Evolutionary conservation across 2,329 filamentous ascomycete genomes (phyloP).

Genomic region (Magnaporthiopsis poae): DNA sequence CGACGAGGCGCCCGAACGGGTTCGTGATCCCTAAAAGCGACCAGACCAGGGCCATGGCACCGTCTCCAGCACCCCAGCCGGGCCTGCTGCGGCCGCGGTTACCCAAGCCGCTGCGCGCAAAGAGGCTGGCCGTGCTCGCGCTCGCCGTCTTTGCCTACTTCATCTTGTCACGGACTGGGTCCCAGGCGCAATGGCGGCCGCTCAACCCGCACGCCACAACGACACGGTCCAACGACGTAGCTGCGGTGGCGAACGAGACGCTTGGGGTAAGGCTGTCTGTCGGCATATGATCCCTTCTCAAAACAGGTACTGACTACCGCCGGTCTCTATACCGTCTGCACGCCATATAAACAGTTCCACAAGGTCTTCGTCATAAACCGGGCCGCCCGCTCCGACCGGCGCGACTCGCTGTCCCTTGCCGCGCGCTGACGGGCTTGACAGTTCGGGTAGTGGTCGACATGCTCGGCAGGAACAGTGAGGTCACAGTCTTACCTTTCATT

Average conservation of each 20-base stretch:
- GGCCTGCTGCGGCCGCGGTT: too few relatives aligned
- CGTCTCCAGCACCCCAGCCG: not conserved
- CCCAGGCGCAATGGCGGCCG: not conserved
- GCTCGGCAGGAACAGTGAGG: too few relatives aligned
- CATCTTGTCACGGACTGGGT: not conserved
- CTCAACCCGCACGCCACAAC: not conserved
- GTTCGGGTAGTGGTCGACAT: too few relatives aligned
- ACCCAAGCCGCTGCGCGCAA: not conserved
- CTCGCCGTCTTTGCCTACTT: not conserved
- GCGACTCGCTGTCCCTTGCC: constrained; percentile 38
- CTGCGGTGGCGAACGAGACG: not conserved
- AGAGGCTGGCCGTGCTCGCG: not conserved
- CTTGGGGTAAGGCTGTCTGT: not conserved
- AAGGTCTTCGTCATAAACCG: constrained; percentile 44
- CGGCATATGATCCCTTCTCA: too few relatives aligned
- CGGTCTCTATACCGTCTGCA: too few relatives aligned
- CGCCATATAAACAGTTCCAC: constrained; percentile 31
- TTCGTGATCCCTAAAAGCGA: not conserved
- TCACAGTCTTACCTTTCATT: too few relatives aligned
- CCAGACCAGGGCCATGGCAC: not conserved
- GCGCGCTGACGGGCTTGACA: constrained; percentile 37
- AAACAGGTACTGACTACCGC: too few relatives aligned
- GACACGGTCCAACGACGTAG: not conserved
- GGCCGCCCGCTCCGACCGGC: constrained; percentile 38
- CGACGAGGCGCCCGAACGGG: not conserved